Conservation (phyloP, 352 stramenopile genomes). For the Phytopythium delawarense region DNA sequence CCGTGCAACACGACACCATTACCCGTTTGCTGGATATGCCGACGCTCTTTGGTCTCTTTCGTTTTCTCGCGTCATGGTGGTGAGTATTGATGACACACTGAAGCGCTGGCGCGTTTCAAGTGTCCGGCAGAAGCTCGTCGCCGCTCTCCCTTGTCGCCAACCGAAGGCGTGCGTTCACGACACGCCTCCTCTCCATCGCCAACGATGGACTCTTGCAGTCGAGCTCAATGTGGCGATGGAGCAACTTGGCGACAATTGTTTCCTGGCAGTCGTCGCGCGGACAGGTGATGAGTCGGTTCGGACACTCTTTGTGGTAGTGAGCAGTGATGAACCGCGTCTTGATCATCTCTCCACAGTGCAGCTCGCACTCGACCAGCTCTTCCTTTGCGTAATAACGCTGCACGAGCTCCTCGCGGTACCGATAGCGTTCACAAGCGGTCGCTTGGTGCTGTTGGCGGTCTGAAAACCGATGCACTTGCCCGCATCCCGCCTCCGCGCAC, state of each 20-base stretch:
- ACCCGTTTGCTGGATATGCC: constrained; percentile 35
- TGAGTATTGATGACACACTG: neutral
- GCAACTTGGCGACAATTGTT: constrained; percentile 41
- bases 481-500: constrained; percentile 48
- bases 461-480: constrained; percentile 24
- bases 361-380: constrained; percentile 33
- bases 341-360: constrained; percentile 32
- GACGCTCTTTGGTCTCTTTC: neutral
- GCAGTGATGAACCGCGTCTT: constrained; percentile 26
- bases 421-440: constrained; percentile 31
- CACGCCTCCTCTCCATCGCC: constrained; percentile 16
- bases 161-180: constrained; percentile 27
- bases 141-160: constrained; percentile 1
- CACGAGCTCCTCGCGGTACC: constrained; percentile 38
- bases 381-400: constrained; percentile 31
- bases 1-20: constrained; percentile 19
- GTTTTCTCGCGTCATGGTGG: neutral
- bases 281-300: constrained; percentile 42
- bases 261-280: constrained; percentile 40
- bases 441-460: constrained; percentile 27
- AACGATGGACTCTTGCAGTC: constrained; percentile 39
- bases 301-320: constrained; percentile 46
- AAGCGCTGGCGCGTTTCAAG: neutral
- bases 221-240: constrained; percentile 27
- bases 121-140: too few species aligned